phyloP scores from a whole-genome alignment of 352 stramenopile genomes.

The Phytophthora sp. region DNA sequence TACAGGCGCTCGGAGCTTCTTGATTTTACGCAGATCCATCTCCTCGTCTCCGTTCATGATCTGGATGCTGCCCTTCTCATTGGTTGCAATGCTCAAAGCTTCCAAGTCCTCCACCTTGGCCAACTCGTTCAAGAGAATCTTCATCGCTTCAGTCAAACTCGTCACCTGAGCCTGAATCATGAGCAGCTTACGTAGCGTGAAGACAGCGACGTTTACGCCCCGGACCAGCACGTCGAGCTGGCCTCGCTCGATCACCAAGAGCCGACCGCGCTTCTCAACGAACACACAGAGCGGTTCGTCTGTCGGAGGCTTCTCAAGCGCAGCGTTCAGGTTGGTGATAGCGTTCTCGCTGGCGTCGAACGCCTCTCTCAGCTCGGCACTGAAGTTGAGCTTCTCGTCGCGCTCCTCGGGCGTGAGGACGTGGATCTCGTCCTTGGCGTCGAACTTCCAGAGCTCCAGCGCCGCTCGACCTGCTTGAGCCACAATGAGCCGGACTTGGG shows the following conservation, averaged over 20 bases:
- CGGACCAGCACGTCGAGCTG: constrained; percentile 32
- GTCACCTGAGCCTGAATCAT: constrained; percentile 44
- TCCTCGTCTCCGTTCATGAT: constrained; percentile 55
- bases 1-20: constrained; percentile 51
- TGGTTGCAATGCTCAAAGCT: constrained; percentile 38
- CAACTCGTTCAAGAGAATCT: constrained; percentile 54
- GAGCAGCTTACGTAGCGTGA: constrained; percentile 49
- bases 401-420: constrained; percentile 32
- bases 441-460: constrained; percentile 51
- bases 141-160: constrained; percentile 38
- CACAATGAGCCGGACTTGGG: constrained; percentile 44
- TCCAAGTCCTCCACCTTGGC: constrained; percentile 50
- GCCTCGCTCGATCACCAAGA: constrained; percentile 31
- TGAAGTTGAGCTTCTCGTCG: constrained; percentile 25
- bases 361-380: constrained; percentile 18
- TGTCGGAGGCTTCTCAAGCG: constrained; percentile 39
- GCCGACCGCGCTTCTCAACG: constrained; percentile 42
- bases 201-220: constrained; percentile 30
- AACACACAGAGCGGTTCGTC: constrained; percentile 40
- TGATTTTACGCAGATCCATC: constrained; percentile 52
- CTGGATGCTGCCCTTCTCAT: constrained; percentile 50
- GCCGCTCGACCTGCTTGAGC: constrained; percentile 28
- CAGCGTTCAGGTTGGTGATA: constrained; percentile 41
- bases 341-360: constrained; percentile 20
- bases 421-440: constrained; percentile 52